phyloP scores from a whole-genome alignment of 1,284 basidiomycete species.

The Macrocystidia cucumis region DNA sequence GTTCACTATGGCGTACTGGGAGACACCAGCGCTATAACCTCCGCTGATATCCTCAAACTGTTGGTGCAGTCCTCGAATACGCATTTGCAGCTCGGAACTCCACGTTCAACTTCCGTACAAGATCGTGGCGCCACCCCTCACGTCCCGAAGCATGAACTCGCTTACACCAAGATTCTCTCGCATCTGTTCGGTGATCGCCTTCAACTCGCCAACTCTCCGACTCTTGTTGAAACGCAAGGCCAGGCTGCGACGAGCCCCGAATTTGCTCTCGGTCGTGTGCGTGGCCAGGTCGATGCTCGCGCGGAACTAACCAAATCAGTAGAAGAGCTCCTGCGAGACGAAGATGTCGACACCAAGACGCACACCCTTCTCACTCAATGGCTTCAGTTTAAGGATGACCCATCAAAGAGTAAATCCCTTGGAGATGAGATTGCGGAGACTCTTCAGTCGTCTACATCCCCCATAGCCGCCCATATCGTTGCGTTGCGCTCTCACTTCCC shows the following conservation, averaged over 20 bases:
- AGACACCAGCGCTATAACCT: conserved; percentile 32
- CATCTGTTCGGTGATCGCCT: conserved; percentile 82
- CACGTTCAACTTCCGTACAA: conserved; percentile 15
- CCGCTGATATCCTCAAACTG: conserved; percentile 39
- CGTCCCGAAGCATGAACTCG: conserved; percentile 83
- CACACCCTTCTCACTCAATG: conserved; percentile 71
- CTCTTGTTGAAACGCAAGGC: conserved; percentile 62
- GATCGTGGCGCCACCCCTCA: conserved; percentile 47
- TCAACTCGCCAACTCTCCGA: conserved; percentile 81
- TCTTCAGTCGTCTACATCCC: conserved; percentile 40
- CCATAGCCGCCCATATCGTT: conserved; percentile 49
- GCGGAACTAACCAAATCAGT: conserved; percentile 56
- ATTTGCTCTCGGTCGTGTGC: conserved; percentile 88
- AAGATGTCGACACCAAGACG: conserved; percentile 44
- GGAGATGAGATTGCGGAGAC: conserved; percentile 52
- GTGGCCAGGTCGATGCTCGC: conserved; percentile 73
- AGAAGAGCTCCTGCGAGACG: conserved; percentile 48
- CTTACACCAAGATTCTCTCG: conserved; percentile 86
- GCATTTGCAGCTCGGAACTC: conserved; percentile 38
- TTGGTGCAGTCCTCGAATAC: conserved; percentile 33
- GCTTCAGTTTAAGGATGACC: conserved; percentile 60
- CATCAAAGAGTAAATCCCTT: conserved; percentile 48
- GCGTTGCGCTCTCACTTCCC: conserved; percentile 56
- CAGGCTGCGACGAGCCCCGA: conserved; percentile 81
- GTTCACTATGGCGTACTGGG: conserved; percentile 62